Percentiles rank a stretch among this genome's conserved stretches.
phyloP scores from a whole-genome alignment of 2,329 filamentous ascomycete species.

The Diaporthe destruens region DNA sequence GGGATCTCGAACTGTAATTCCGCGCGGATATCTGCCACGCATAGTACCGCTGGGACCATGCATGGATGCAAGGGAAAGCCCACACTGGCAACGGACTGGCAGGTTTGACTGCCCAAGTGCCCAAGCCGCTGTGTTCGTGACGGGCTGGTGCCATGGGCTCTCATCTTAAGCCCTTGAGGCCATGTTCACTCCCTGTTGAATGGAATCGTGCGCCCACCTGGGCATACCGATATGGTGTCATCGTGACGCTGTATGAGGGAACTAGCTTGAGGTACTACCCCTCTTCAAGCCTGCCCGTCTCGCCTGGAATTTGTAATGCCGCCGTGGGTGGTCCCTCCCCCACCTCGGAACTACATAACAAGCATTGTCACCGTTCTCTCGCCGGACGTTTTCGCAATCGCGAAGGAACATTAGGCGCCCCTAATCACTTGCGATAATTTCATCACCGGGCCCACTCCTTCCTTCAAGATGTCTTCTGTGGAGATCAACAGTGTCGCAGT shows the following conservation, averaged over 20 bases:
- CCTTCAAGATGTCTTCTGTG: slow-evolving; percentile 32
- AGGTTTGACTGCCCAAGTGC: background rate
- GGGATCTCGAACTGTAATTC: background rate
- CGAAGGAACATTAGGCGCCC: background rate
- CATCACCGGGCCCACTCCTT: background rate
- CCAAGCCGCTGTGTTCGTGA: too few species aligned
- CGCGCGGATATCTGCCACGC: background rate
- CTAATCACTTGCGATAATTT: background rate
- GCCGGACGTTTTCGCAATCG: background rate
- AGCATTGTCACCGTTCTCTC: background rate
- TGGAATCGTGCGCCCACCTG: slow-evolving; percentile 22
- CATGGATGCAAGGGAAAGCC: too few species aligned
- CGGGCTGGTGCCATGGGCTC: background rate
- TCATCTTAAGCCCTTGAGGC: background rate
- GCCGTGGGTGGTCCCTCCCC: slow-evolving; percentile 5
- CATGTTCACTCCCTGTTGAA: slow-evolving; percentile 12
- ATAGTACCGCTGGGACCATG: background rate
- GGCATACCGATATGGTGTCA: slow-evolving; percentile 36
- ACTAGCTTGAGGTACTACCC: slow-evolving; percentile 2
- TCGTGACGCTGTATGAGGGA: slow-evolving; percentile 24
- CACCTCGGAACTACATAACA: slow-evolving; percentile 24
- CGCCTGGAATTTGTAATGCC: slow-evolving; percentile 34
- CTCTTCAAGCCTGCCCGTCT: background rate
- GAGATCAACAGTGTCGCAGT: slow-evolving; percentile 52
- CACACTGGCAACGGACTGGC: background rate